Base-by-base conservation (phyloP, 768 basidiomycete species). In the Russula ochroleuca region DNA sequence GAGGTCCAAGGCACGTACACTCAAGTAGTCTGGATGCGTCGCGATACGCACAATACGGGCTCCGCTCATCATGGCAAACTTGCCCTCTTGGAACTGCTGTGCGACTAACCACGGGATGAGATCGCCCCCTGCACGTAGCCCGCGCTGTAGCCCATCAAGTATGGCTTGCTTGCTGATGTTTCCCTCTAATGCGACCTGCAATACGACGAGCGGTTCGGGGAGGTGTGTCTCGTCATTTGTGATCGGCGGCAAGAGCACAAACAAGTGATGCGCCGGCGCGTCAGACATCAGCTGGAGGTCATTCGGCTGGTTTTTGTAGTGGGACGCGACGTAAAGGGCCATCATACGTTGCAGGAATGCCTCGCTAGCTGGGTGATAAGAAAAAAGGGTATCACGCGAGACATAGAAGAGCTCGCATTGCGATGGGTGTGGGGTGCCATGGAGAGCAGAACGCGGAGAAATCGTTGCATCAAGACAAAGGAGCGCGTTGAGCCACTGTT, bases 221-320 rank as follows among this genome's bases (percentile, higher is more conserved):
- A 99, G 81, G 54, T 87, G 83, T n/a, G 81, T 87, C 72, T 94
- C 92, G 65, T 95, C 90, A 60, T 94, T 90, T 70, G 89, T 86
- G 54, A 98, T 81, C 0, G 97, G 97, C 0, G 95, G 95, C 1
- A 98, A 79, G 0, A 99, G 83, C 1, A 99, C 97, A 68, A 98
- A 99, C 15, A 99, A 82, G 70, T 95, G 92, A 72, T 98, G 96
- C 0, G 94, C 95, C 0, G 97, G 97, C 0, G 97, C 97, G 70
- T 99, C 97, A 13, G 90, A 92, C 74, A 98, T 84, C 57, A 99
- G 83, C 74, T 98, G 96, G n/a, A 99, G 81, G 73, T 99, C 97
- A 72, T 99, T 98, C 21, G 97, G 97, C 71, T 95, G 92, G 75
- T 98, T 99, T 76, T 99, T 99, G 79, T 99, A 99, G 73, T 99